Evolutionary conservation across 805 yeast genomes (phyloP).

Genomic region (Maudiozyma barnettii): DNA sequence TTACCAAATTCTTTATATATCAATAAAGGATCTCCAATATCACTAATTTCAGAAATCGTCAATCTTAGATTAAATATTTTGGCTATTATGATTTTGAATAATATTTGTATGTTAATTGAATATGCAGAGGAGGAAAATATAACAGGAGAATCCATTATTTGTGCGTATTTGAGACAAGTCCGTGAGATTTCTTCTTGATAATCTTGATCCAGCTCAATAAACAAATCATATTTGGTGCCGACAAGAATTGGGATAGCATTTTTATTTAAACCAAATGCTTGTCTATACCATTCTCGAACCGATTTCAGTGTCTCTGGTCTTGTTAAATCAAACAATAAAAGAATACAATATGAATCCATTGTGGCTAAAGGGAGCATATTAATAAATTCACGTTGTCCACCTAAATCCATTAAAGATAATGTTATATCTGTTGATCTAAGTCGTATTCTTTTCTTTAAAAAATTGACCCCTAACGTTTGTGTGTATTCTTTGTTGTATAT

Average conservation of each 20-base stretch:
- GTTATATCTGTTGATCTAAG: conserved; percentile 81
- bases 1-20: conserved; percentile 41
- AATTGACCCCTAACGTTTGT: conserved; percentile 91
- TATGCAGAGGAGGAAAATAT: conserved; percentile 87
- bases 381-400: conserved; percentile 90
- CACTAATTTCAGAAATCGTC: conserved; percentile 72
- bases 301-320: conserved; percentile 76
- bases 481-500: conserved; percentile 85
- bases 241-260: conserved; percentile 85
- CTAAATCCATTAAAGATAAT: conserved; percentile 90
- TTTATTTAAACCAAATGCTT: conserved; percentile 79
- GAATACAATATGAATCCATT: conserved; percentile 82
- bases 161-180: conserved; percentile 76
- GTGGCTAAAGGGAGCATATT: conserved; percentile 93
- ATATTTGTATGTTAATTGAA: conserved; percentile 87
- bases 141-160: conserved; percentile 77
- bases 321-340: conserved; percentile 85
- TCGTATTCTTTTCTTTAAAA: conserved; percentile 81
- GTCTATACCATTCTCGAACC: conserved; percentile 92
- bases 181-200: conserved; percentile 80
- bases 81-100: conserved; percentile 81
- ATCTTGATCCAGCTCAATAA: conserved; percentile 64
- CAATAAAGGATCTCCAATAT: conserved; percentile 86
- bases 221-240: conserved; percentile 89
- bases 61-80: conserved; percentile 82